These are phyloP conservation scores for Asterophora parasitica DNA, from an alignment of 768 basidiomycete genomes.

Conservation along the genomic window DNA sequence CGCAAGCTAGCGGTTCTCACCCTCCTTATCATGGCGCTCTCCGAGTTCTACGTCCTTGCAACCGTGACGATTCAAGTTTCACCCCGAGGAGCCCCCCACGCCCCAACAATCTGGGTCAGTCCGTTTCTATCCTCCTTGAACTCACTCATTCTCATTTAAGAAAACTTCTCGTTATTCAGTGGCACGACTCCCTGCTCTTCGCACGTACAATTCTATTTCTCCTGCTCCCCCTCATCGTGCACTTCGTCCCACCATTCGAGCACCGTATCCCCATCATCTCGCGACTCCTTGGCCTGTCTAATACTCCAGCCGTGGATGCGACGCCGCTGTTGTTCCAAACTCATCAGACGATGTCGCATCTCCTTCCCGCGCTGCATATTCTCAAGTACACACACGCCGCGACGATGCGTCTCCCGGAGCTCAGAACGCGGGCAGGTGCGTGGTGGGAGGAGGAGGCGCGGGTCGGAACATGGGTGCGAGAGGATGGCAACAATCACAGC, in stretches of 20 bases:
- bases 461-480: constrained; percentile 47
- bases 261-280: constrained; percentile 23
- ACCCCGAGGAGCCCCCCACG: constrained; percentile 15
- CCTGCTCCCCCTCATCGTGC: constrained; percentile 46
- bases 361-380: constrained; percentile 46
- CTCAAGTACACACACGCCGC: constrained; percentile 55
- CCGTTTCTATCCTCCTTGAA: neutral
- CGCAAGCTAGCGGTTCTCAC: constrained; percentile 42
- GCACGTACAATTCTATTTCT: constrained; percentile 58
- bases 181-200: constrained; percentile 57
- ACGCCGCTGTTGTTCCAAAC: constrained; percentile 20
- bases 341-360: constrained; percentile 30
- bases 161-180: constrained; percentile 31
- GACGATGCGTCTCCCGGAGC: constrained; percentile 45
- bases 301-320: constrained; percentile 20
- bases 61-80: constrained; percentile 46
- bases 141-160: neutral
- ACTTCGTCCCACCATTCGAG: constrained; percentile 35
- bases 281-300: constrained; percentile 11
- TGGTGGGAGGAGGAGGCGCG: constrained; percentile 58
- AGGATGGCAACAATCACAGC: constrained; percentile 28
- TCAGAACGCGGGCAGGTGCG: constrained; percentile 39
- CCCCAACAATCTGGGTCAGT: constrained; percentile 30
- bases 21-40: constrained; percentile 43
- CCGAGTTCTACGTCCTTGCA: constrained; percentile 51